A percentile compares a stretch with the other conserved stretches of the same genome.
Conservation (phyloP, 2,329 filamentous ascomycete species). For the Metarhizium rileyi region DNA sequence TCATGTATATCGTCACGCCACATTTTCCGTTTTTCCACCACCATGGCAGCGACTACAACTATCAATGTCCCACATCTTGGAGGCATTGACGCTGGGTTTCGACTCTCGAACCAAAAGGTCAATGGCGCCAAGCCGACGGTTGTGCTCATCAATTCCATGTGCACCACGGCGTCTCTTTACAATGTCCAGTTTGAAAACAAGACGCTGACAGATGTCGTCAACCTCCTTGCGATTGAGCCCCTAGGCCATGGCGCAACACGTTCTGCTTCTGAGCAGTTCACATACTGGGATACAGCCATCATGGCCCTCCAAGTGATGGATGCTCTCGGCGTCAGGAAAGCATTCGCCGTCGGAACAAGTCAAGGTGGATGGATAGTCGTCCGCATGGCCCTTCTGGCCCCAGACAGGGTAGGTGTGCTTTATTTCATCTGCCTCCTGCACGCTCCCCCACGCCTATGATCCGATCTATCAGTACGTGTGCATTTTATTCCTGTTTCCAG, state of each 20-base stretch:
- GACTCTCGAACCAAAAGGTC: conserved; percentile 28
- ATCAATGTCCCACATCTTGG: conserved; percentile 37
- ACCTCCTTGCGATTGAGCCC: conserved; percentile 42
- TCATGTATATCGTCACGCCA: no score
- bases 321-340: conserved; percentile 34
- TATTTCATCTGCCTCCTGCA: background rate
- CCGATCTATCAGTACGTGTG: background rate
- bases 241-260: conserved; percentile 41
- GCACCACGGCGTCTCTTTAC: conserved; percentile 37
- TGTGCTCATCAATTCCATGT: conserved; percentile 43
- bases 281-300: conserved; percentile 44
- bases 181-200: conserved; percentile 31
- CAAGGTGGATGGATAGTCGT: conserved; percentile 42
- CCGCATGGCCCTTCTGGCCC: conserved; percentile 41
- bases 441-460: background rate
- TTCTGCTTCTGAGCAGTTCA: conserved; percentile 36
- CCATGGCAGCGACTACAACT: conserved; percentile 30
- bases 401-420: conserved; percentile 34
- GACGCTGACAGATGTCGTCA: conserved; percentile 30
- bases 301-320: conserved; percentile 49
- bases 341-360: conserved; percentile 40
- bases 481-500: background rate
- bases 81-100: conserved; percentile 36
- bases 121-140: conserved; percentile 42
- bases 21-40: background rate